Conservation (phyloP, 2,329 filamentous ascomycete genomes). For the Hortaea sp. region DNA sequence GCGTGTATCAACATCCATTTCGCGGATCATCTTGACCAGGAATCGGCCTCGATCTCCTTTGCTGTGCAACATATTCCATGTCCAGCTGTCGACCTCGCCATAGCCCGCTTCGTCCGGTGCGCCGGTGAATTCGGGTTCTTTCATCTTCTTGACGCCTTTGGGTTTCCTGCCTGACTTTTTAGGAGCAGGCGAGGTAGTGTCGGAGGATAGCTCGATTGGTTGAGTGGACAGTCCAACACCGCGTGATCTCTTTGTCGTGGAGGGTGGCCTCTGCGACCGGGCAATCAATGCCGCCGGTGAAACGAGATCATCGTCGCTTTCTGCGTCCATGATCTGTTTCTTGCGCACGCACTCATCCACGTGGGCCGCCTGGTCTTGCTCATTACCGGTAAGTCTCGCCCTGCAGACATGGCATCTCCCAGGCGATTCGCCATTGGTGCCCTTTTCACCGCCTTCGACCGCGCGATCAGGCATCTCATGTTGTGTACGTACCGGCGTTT, state of each 20-base stretch:
- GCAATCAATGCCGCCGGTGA: not conserved
- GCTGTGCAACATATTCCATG: slow-evolving; percentile 27
- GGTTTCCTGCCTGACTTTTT: not conserved
- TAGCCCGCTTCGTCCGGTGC: slow-evolving; percentile 10
- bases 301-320: not conserved
- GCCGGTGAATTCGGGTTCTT: not conserved
- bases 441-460: not conserved
- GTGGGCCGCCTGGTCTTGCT: not conserved
- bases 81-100: slow-evolving; percentile 22
- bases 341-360: not conserved
- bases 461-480: not conserved
- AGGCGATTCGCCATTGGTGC: not conserved
- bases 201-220: slow-evolving; percentile 1
- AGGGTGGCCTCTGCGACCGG: not conserved
- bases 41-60: slow-evolving; percentile 33
- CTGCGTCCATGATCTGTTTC: not conserved
- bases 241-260: not conserved
- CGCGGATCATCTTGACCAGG: slow-evolving; percentile 32
- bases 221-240: not conserved
- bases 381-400: not conserved
- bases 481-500: not conserved
- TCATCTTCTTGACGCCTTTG: not conserved
- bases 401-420: not conserved
- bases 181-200: not conserved
- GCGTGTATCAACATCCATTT: slow-evolving; percentile 11